Conservation (phyloP, 1,139 yeast species). For the Kazachstania sp. region DNA sequence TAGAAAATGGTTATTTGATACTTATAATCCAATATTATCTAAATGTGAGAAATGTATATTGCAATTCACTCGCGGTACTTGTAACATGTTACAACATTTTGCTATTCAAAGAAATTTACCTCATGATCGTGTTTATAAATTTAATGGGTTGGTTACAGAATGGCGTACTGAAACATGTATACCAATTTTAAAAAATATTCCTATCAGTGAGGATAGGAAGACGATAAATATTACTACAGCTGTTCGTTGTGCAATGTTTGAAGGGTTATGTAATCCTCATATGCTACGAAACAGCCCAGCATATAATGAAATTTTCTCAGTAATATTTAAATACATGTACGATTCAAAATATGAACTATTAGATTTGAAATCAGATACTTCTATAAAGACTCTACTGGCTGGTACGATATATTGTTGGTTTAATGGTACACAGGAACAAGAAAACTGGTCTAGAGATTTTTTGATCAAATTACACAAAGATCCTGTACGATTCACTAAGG, state of each 20-base stretch:
- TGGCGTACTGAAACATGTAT: conserved; percentile 45
- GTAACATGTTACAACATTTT: conserved; percentile 44
- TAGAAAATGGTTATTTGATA: conserved; percentile 37
- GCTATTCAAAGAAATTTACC: conserved; percentile 43
- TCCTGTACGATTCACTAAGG: conserved; percentile 13
- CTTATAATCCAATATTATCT: conserved; percentile 35
- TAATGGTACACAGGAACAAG: conserved; percentile 42
- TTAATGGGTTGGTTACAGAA: conserved; percentile 40
- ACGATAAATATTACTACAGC: conserved; percentile 21
- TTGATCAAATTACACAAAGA: conserved; percentile 22
- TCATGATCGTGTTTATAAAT: conserved; percentile 41
- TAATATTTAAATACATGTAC: conserved; percentile 27
- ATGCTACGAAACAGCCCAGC: conserved; percentile 36
- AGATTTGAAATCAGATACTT: conserved; percentile 12
- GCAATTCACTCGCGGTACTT: conserved; percentile 46
- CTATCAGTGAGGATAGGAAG: conserved; percentile 20
- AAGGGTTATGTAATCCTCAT: conserved; percentile 46
- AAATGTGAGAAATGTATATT: conserved; percentile 46
- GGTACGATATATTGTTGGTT: conserved; percentile 47
- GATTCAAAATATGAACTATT: conserved; percentile 24
- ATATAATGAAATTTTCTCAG: conserved; percentile 33
- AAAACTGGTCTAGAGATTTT: conserved; percentile 39
- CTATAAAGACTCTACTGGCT: conserved; percentile 31
- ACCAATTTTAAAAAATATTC: conserved; percentile 28
- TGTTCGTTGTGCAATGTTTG: conserved; percentile 34